Evolutionary conservation across 2,329 filamentous ascomycete species (phyloP).

Genomic region (Ceratocystis lukuohia): DNA sequence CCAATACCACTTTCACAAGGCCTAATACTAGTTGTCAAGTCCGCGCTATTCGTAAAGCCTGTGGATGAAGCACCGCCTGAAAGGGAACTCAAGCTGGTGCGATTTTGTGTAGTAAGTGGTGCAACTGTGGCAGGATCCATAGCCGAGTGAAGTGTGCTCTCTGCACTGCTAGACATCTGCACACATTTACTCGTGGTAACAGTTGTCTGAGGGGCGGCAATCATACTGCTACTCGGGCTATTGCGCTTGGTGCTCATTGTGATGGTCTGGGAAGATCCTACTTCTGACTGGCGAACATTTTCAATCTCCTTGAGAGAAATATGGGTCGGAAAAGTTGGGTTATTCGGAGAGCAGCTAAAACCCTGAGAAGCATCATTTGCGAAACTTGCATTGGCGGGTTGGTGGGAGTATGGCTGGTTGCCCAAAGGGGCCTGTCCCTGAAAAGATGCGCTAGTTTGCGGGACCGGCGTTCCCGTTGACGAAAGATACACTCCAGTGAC

Average conservation of each 20-base stretch:
- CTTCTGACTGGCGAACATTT: background rate
- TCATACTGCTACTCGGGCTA: background rate
- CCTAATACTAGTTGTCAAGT: no score
- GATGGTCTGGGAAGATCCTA: background rate
- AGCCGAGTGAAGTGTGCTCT: background rate
- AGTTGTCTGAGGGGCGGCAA: background rate
- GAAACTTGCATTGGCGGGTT: background rate
- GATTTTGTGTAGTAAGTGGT: background rate
- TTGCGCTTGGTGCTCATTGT: background rate
- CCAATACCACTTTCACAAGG: background rate
- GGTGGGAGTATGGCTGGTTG: background rate
- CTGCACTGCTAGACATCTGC: background rate
- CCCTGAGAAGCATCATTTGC: background rate
- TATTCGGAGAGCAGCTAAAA: background rate
- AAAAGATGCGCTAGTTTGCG: background rate
- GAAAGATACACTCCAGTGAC: background rate
- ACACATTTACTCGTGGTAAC: background rate
- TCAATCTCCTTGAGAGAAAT: background rate
- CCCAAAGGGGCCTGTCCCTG: background rate
- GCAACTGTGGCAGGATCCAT: background rate
- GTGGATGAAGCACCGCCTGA: background rate
- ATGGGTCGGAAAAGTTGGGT: background rate
- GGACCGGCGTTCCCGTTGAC: background rate
- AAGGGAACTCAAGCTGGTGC: background rate
- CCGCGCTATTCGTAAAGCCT: background rate